phyloP scores from a whole-genome alignment of 108 stramenopile genomes.

The Cylindrotheca fusiformis region DNA sequence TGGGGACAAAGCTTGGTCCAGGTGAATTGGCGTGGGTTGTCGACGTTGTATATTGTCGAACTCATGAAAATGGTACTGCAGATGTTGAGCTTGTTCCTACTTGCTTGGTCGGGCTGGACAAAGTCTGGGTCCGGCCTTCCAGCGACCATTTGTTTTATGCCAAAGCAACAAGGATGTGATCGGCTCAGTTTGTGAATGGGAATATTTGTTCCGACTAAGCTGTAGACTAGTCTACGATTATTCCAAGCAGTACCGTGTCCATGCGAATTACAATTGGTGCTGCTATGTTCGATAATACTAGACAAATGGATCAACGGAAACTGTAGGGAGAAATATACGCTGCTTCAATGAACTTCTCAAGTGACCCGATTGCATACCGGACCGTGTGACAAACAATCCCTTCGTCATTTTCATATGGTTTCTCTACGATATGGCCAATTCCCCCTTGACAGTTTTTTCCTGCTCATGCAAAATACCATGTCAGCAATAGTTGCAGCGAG shows the following conservation, averaged over 20 bases:
- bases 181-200: too few relatives aligned
- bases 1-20: conserved; percentile 22
- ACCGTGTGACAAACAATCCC: conserved; percentile 17
- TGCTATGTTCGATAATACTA: too few relatives aligned
- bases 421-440: conserved; percentile 11
- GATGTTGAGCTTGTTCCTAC: conserved; percentile 57
- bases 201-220: too few relatives aligned
- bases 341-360: conserved; percentile 12
- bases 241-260: too few relatives aligned
- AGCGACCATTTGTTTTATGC: conserved; percentile 57
- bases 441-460: conserved; percentile 22
- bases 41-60: conserved; percentile 39
- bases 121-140: conserved; percentile 43
- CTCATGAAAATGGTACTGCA: conserved; percentile 50
- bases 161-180: conserved; percentile 15
- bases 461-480: neutral
- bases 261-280: too few relatives aligned
- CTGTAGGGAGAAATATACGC: conserved; percentile 13
- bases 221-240: too few relatives aligned
- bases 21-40: conserved; percentile 57
- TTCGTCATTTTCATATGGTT: conserved; percentile 1
- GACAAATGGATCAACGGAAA: too few relatives aligned
- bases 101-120: conserved; percentile 54
- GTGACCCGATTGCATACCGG: conserved; percentile 6
- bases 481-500: neutral